Base-by-base conservation (phyloP, 495 filamentous ascomycete species). In the Evernia prunastri region DNA sequence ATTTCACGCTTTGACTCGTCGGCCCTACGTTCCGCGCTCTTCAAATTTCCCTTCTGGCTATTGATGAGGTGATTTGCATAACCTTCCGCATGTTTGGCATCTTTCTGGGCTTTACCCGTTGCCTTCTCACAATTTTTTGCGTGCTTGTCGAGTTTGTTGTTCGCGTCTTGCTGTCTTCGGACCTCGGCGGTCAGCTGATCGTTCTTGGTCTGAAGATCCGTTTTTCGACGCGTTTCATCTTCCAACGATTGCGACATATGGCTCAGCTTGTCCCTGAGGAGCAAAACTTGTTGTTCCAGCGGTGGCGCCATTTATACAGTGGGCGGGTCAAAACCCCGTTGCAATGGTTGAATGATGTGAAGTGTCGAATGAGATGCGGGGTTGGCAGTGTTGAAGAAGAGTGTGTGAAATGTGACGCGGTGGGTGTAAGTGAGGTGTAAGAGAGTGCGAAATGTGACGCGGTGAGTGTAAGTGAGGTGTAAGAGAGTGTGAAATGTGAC, bases 201-300 rank as follows among this genome's bases (percentile, higher is more conserved):
- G 18, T 54, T 54, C 0, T 3, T 11, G 4, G 5, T 20, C 33
- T 31, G 18, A 29, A 54, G 7, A 17, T 54, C 27, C 3, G 27
- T 11, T 18, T 18, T 54, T 8, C 33, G 12, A 9, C 51, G 27
- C 27, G 5, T 20, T 20, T 54, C 51, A 0, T 54, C 51, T 18
- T 31, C 29, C 3, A 35, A 9, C 1, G 51, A 15, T 29, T 4
- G 6, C 0, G 1, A 0, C 3, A 0, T 0, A 0, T 33, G 27
- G 2, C 9, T 1, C 27, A 33, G 25, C 13, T 31, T 13, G 4
- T 31, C 6, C 10, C 27, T 31, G 7, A 54, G 29, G 5, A 54
- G 33, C 0, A 0, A 20, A 7, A 54, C 10, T 1, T 54, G 51
- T 33, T 54, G 27, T 54, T 20, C 51, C 29, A 17, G 27, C 18